These are phyloP conservation scores for Linnemannia zychae DNA, from an alignment of 192 early-diverging fungal genomes.

Conservation along the genomic window DNA sequence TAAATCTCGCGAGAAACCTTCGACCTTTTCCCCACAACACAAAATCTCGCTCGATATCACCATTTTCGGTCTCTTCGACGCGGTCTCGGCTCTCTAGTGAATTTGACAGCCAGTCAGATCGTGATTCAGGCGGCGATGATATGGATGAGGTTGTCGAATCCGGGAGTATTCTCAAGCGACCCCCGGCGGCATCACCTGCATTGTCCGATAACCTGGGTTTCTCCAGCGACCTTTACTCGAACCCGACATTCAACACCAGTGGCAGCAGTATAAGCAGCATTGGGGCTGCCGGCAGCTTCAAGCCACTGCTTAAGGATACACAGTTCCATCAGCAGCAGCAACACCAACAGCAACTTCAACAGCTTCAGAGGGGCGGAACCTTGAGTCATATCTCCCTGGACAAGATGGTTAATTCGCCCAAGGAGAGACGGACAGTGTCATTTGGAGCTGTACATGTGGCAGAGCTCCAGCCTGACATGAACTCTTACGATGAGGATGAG, in stretches of 20 bases:
- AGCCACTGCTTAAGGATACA: slow-evolving; percentile 27
- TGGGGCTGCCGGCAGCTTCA: slow-evolving; percentile 27
- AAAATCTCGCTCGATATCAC: slow-evolving; percentile 54
- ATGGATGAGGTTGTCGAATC: slow-evolving; percentile 31
- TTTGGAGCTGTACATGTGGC: slow-evolving; percentile 55
- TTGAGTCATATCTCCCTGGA: slow-evolving; percentile 17
- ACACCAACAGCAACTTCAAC: neutral
- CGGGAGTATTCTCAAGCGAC: slow-evolving; percentile 20
- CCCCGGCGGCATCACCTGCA: slow-evolving; percentile 23
- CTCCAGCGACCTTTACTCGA: slow-evolving; percentile 36
- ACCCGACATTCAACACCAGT: slow-evolving; percentile 48
- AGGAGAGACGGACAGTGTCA: slow-evolving; percentile 49
- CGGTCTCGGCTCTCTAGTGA: slow-evolving; percentile 48
- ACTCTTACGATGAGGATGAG: slow-evolving; percentile 52
- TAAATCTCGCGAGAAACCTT: slow-evolving; percentile 11
- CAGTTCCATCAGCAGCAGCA: slow-evolving; percentile 25
- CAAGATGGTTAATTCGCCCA: slow-evolving; percentile 40
- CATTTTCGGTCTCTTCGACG: slow-evolving; percentile 45
- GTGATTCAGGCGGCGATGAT: slow-evolving; percentile 20
- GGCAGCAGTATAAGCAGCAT: slow-evolving; percentile 50
- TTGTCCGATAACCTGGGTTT: slow-evolving; percentile 34
- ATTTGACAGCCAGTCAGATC: slow-evolving; percentile 43
- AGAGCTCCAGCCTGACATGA: slow-evolving; percentile 40
- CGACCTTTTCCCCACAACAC: slow-evolving; percentile 20
- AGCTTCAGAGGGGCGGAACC: slow-evolving; percentile 2